These are phyloP conservation scores for Sesbania bispinosa DNA, from an alignment of 306 rosid genomes.

Conservation along the genomic window DNA sequence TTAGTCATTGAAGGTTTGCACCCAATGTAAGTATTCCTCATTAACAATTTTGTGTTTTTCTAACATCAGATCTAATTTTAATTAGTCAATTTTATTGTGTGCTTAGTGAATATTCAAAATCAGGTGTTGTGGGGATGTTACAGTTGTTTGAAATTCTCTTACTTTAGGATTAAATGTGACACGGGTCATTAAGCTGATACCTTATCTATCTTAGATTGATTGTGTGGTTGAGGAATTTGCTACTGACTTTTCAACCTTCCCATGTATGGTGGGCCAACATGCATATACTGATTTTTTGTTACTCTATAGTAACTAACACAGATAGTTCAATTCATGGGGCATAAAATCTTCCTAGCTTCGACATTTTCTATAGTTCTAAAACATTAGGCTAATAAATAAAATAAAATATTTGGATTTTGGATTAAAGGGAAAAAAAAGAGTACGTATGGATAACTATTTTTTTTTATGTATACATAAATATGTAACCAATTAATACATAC, in stretches of 20 bases:
- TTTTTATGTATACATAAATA: background rate
- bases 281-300: conserved; percentile 4
- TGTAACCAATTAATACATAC: background rate
- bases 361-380: background rate
- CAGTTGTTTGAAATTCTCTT: conserved; percentile 8
- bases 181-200: conserved; percentile 26
- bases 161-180: conserved; percentile 15
- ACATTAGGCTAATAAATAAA: background rate
- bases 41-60: background rate
- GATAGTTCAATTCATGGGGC: background rate
- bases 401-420: background rate
- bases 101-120: conserved; percentile 18
- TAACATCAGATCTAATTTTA: background rate
- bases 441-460: background rate
- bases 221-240: conserved; percentile 45
- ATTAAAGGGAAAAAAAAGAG: background rate
- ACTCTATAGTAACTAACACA: background rate
- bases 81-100: conserved; percentile 19
- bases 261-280: conserved; percentile 40
- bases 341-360: background rate
- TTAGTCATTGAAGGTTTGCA: conserved; percentile 98
- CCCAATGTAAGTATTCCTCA: conserved; percentile 71
- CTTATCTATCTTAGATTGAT: conserved; percentile 39
- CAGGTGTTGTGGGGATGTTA: conserved; percentile 3
- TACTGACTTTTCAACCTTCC: conserved; percentile 26